Base-by-base conservation (phyloP, 1,139 yeast genomes). In the Taphrina wiesneri region DNA sequence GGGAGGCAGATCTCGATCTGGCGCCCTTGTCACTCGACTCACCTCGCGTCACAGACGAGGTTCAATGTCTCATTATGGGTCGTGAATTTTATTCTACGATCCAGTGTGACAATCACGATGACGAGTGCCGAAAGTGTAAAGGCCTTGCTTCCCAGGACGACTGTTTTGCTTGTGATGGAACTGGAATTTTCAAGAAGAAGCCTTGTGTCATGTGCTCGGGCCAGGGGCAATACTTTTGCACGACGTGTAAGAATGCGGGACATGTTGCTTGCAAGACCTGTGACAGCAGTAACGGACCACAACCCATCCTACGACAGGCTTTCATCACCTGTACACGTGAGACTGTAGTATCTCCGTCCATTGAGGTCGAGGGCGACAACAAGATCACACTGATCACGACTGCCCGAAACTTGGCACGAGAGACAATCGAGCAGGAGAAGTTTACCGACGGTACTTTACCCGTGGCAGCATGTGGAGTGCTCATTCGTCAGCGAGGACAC, bases 181-280 rank as follows among this genome's bases (percentile, higher is more conserved):
- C 43, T 6, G 64, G 64, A 15, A 60, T 60, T 15, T 60, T 60
- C 64, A 60, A 60, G 57, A 60, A 60, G 57, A 60, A 51, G 34
- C 57, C 64, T 5, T 60, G 64, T 34, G 57, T 60, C 52, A 60
- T 60, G 64, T 60, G 64, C 30, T 49, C 64, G 11, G 64, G 64
- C 21, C 32, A 60, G 15, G 64, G 64, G 17, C 49, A 51, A 19
- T 60, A 60, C 57, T 60, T 39, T 43, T 60, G 64, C 57, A 60
- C 30, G 28, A 51, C 56, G 1, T 60, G 64, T 52, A 60, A 43
- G 19, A 60, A 60, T 34, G 39, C 57, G 5, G 56, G 64, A 2
- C 56, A 60, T 25, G 30, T 49, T 25, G 52, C 56, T 6, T 60
- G 64, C 39, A 28, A 19, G 25, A 51, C 49, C 13, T 60, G 64